Evolutionary conservation across 2,329 filamentous ascomycete species (phyloP).

Genomic region (Fusarium pseudocircinatum): DNA sequence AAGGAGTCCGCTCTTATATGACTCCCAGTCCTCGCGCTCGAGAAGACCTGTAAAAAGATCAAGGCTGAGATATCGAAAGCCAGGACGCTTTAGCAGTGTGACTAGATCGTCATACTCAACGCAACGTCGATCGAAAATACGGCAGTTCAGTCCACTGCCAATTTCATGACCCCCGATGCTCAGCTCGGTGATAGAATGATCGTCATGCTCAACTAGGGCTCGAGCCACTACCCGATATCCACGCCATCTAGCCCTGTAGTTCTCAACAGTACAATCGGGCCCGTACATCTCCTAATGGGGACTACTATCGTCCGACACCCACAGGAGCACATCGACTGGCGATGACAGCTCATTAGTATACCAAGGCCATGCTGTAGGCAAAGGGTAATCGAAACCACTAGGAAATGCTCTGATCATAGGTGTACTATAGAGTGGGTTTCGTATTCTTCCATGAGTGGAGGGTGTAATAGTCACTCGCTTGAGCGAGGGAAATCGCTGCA

Average conservation of each 20-base stretch:
- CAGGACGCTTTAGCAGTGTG: not conserved
- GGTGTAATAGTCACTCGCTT: not conserved
- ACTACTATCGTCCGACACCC: not conserved
- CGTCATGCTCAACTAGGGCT: not conserved
- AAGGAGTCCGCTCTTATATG: not conserved
- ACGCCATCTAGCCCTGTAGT: not conserved
- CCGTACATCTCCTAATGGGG: not conserved
- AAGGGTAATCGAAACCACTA: not conserved
- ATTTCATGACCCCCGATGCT: not conserved
- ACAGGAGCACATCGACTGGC: not conserved
- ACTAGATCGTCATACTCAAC: not conserved
- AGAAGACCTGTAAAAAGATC: not conserved
- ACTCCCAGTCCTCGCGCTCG: not conserved
- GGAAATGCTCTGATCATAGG: conserved; percentile 5
- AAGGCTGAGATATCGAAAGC: not conserved
- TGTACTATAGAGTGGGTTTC: not conserved
- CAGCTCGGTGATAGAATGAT: not conserved
- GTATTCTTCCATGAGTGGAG: not conserved
- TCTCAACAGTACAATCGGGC: not conserved
- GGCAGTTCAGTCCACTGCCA: not conserved
- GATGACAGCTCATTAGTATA: not conserved
- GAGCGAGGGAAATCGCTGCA: not conserved
- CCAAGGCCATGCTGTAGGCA: not conserved
- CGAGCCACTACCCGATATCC: not conserved
- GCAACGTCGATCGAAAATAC: not conserved